Evolutionary conservation across 176 grass and related monocot genomes (phyloP), one percentile per base, ranked within the genome.

Genomic region (Oryza brachyantha): DNA sequence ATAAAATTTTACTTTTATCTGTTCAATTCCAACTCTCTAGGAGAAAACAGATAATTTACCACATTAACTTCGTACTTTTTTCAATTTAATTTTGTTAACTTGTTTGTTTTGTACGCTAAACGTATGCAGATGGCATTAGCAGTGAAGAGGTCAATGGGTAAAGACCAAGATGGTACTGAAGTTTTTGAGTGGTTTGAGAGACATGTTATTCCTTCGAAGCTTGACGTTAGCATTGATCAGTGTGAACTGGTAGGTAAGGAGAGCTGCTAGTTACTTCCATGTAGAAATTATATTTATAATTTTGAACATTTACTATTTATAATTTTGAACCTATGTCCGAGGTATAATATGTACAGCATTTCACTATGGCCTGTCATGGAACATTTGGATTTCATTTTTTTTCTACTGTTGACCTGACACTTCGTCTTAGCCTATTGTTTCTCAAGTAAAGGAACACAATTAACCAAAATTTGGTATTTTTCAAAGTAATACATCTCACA

Each of bases 101-200:
- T 27, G 31, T 52, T 71, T 70, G 14, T 85, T 61, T 68, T 1
- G 66, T 63, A 52, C 29, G 31, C 24, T 73, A 58, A 74, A 80
- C 36, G 5, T 78, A 28, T 84, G 63, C 65, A 97, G 90, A 88
- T 93, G 22, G 39, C 78, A 21, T 84, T 80, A 79, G 60, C 85
- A 75, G 77, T 86, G 45, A 97, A 84, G 79, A 81, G 90, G 55
- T 73, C 84, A 70, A 77, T 59, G 36, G 61, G 48, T 25, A 84
- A 86, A 54, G 68, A 90, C 59, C 43, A 82, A 84, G 75, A 71
- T 84, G 80, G 75, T 72, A 64, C 39, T 82, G 79, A 92, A 75
- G 85, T 97, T 35, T 93, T 97, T 82, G 82, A 88, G 21, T 97
- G 93, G 90, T 97, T 97, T 82, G 86, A 93, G 79, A 82, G 37